Conservation (phyloP, 208 protist genomes). For the Entamoeba histolytica region DNA sequence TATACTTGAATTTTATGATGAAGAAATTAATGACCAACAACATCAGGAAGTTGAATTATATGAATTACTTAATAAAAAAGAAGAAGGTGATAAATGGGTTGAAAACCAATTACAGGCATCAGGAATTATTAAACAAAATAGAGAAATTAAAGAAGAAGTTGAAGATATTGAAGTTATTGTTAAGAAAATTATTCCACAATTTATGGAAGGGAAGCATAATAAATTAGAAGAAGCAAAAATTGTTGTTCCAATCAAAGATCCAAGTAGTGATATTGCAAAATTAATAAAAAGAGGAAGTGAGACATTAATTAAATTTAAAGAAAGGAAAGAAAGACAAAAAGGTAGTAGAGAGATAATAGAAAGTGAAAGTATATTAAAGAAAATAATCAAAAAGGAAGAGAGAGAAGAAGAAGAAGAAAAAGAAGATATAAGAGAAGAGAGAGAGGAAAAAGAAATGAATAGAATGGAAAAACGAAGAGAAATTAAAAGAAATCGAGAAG, state of each 20-base stretch:
- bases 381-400: background rate
- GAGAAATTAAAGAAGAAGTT: background rate
- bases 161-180: slow-evolving; percentile 30
- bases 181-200: slow-evolving; percentile 51
- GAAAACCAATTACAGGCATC: background rate
- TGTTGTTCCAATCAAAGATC: slow-evolving; percentile 47
- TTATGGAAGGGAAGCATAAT: slow-evolving; percentile 49
- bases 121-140: background rate
- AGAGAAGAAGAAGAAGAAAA: background rate
- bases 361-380: background rate
- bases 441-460: background rate
- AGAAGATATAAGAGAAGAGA: background rate
- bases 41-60: background rate
- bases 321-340: slow-evolving; percentile 30
- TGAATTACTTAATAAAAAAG: background rate
- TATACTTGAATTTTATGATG: background rate
- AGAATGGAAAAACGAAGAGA: background rate
- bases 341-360: background rate
- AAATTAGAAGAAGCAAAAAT: slow-evolving; percentile 38
- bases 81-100: background rate
- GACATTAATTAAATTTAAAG: slow-evolving; percentile 42
- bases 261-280: slow-evolving; percentile 52
- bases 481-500: slow-evolving; percentile 18
- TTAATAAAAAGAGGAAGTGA: slow-evolving; percentile 49
- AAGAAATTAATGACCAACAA: background rate